A percentile compares a stretch with the other conserved stretches of the same genome.
Evolutionary conservation across 129 eudicot genomes (phyloP).

Genomic region (Deinandra increscens): DNA sequence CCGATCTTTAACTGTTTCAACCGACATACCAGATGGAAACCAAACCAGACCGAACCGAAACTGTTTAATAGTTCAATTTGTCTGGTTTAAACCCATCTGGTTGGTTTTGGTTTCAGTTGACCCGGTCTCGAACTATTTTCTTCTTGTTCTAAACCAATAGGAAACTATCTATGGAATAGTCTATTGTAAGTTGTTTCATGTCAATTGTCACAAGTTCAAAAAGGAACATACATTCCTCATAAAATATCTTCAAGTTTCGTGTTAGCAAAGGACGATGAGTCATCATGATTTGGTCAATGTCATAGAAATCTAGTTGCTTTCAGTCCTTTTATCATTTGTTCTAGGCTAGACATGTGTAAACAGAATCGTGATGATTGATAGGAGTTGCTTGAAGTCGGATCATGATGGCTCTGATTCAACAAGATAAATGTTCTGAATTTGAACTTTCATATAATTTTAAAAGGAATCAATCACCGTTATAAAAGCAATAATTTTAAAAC

Average conservation of each 20-base stretch:
- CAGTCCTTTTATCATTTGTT: not conserved
- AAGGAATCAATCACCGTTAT: not conserved
- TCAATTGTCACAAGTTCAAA: conserved; percentile 11
- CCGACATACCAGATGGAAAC: no score
- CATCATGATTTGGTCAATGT: conserved; percentile 16
- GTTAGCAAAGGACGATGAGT: conserved; percentile 21
- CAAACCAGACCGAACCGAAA: no score
- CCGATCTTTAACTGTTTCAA: no score
- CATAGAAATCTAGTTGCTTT: conserved; percentile 17
- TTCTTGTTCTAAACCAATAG: no score
- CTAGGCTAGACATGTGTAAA: not conserved
- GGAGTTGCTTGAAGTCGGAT: not conserved
- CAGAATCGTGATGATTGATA: no score
- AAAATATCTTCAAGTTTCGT: conserved; percentile 23
- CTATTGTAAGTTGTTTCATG: conserved; percentile 7
- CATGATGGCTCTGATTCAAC: not conserved
- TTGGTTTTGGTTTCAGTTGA: no score
- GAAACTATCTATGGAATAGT: no score
- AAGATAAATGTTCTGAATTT: no score
- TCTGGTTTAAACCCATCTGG: no score
- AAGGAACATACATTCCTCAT: conserved; percentile 17
- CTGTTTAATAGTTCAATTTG: no score
- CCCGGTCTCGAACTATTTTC: no score
- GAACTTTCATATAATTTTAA: not conserved
- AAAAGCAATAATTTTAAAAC: not conserved